Evolutionary conservation across 1,139 yeast genomes (phyloP).

Genomic region (Debaryomyces fabryi): DNA sequence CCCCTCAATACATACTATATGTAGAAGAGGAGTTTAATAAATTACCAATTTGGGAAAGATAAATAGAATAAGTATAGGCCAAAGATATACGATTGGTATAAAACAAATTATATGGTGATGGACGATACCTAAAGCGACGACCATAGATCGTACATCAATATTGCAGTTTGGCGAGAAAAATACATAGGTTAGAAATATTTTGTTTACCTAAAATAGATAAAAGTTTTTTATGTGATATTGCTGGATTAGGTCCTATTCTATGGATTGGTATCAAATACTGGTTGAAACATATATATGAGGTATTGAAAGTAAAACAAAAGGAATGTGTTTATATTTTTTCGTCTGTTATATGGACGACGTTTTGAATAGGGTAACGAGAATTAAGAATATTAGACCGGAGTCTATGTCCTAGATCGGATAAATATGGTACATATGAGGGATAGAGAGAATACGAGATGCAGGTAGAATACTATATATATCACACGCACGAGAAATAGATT

Average conservation of each 20-base stretch:
- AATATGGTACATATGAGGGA: background rate
- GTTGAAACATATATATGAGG: background rate
- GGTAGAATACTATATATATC: background rate
- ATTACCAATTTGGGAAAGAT: conserved; percentile 1
- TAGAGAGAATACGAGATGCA: background rate
- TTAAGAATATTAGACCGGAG: no score
- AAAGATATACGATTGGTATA: background rate
- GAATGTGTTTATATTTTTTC: no score
- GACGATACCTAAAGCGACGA: background rate
- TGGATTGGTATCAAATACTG: background rate
- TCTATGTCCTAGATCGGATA: background rate
- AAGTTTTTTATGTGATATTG: background rate
- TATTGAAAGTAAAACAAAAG: no score
- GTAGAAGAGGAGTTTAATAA: conserved; percentile 4
- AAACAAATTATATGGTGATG: background rate
- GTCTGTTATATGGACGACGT: no score
- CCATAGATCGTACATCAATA: background rate
- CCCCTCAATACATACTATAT: conserved; percentile 7
- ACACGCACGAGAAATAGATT: background rate
- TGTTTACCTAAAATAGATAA: background rate
- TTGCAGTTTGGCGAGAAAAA: background rate
- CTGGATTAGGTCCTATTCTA: background rate
- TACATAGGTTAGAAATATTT: background rate
- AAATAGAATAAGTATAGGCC: background rate
- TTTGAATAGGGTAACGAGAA: no score